Base-by-base conservation (phyloP, 805 yeast genomes). In the Candida lessepsii region DNA sequence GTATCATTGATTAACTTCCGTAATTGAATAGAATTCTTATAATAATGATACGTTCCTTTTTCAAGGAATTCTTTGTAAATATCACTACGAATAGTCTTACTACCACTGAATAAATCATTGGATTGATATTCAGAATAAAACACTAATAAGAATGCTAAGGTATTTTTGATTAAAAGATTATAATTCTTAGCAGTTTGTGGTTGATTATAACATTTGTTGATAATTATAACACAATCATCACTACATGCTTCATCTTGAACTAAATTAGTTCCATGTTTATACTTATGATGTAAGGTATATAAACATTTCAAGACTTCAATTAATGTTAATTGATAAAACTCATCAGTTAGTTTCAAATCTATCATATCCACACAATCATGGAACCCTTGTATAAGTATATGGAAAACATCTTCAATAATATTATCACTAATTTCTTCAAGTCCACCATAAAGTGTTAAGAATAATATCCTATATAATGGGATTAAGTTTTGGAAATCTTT, bases 391-490 rank as follows among this genome's bases (percentile, higher is more conserved):
- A 44, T 36, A 15, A 59, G 40, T 2, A 48, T 33, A 2, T 20
- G 15, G 35, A 50, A 47, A 5, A 47, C 45, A 23, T 40, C 42
- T 5, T 39, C 41, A 28, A 49, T 35, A 2, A 45, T 10, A 2
- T 30, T 36, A 3, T 43, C 37, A 19, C 23, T 31, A 2, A 45
- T 29, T 9, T 41, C 40, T 11, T 35, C 47, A 11, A 51, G 29
- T 2, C 54, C 53, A n/a, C 56, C 61, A 41, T 53, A 57, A 14
- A 58, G 42, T 6, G 55, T 52, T 23, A 60, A 47, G 37, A 60
- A 60, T 2, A 57, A 17, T 7, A 57, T 45, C 11, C 65, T 47
- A 39, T 48, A 57, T 10, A 51, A 36, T 4, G 62, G 53, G n/a
- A 60, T 45, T 31, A 54, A 50, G 5, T 41, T 31, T 14, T 21